Evolutionary conservation across 495 filamentous ascomycete species (phyloP).

Genomic region (Aspergillus biplanus): DNA sequence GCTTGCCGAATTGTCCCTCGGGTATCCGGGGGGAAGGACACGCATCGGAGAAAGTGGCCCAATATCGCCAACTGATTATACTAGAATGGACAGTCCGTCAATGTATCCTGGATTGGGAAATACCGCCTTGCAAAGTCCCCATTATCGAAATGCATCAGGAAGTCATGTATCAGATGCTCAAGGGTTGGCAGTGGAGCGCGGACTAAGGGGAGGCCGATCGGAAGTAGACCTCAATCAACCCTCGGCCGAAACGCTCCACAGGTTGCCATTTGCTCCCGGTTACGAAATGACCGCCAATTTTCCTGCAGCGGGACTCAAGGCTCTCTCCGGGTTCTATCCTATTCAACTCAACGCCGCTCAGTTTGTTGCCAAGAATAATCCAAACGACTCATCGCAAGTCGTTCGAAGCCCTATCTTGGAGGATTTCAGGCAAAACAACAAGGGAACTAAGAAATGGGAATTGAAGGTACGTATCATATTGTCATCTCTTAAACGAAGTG

Average conservation of each 20-base stretch:
- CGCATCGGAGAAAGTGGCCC: conserved; percentile 36
- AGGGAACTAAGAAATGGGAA: conserved; percentile 79
- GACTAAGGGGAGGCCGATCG: conserved; percentile 50
- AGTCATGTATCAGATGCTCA: conserved; percentile 46
- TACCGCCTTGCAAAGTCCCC: conserved; percentile 45
- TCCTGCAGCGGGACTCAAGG: conserved; percentile 41
- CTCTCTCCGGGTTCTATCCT: conserved; percentile 39
- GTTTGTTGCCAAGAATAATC: conserved; percentile 53
- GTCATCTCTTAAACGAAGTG: background rate
- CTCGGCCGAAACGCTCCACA: conserved; percentile 39
- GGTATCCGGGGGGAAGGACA: conserved; percentile 30
- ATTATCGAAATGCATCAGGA: conserved; percentile 48
- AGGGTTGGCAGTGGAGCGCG: conserved; percentile 48
- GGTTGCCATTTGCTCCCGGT: conserved; percentile 41
- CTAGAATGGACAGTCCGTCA: conserved; percentile 60
- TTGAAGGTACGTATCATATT: conserved; percentile 62
- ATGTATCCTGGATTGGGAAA: conserved; percentile 55
- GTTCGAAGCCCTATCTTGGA: conserved; percentile 74
- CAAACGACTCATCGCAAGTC: conserved; percentile 65
- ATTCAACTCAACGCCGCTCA: conserved; percentile 35
- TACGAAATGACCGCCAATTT: conserved; percentile 33
- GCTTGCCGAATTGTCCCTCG: conserved; percentile 37
- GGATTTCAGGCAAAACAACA: conserved; percentile 76
- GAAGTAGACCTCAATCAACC: conserved; percentile 50
- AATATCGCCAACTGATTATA: conserved; percentile 58